Evolutionary conservation across 352 stramenopile genomes (phyloP), one percentile per base, ranked within the genome.

Genomic region (Phytopythium cucurbitacearum): DNA sequence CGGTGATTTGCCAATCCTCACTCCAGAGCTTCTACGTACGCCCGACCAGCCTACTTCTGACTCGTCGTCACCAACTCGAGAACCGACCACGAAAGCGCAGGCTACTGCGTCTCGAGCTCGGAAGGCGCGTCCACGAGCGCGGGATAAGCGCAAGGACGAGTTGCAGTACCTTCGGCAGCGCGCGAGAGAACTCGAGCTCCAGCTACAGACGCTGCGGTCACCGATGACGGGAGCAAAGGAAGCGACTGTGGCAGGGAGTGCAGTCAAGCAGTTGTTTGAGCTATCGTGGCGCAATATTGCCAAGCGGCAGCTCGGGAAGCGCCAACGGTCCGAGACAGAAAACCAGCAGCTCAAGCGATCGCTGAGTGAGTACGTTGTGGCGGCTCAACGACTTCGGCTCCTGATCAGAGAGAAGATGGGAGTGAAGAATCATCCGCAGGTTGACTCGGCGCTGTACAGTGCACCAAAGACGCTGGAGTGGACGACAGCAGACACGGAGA

Each of bases 281-380:
- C 3, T 45, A 13, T 43, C 48, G 37, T 53, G 48, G 48, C 36
- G 36, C 15, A 53, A 21, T 9, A 53, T 53, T 39, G 48, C 48
- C 13, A 10, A 10, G 1, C 35, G 48, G 12, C 48, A 53, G 16
- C 34, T 53, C 12, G 37, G 11, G 13, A 52, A 42, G 36, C 47
- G 35, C 13, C 47, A 43, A 15, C 47, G 13, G 16, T 41, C 47
- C 10, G 47, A 52, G 35, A 35, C 15, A 35, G 47, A 52, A 34
- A 52, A 52, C 36, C 35, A 35, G 1, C n/a, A 15, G 16, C 47
- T 52, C n/a, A 52, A 43, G 35, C 8, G 15, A 35, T 35, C 16
- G 0, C 10, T 52, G 5, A 16, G 5, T 2, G 16, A 52, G 35
- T 34, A 36, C 7, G 10, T 36, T 4, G n/a, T 42, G 5, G 16